A percentile compares a stretch with the other conserved stretches of the same genome.
Conservation (phyloP, 2,329 filamentous ascomycete genomes). For the Ophiostoma quercus region DNA sequence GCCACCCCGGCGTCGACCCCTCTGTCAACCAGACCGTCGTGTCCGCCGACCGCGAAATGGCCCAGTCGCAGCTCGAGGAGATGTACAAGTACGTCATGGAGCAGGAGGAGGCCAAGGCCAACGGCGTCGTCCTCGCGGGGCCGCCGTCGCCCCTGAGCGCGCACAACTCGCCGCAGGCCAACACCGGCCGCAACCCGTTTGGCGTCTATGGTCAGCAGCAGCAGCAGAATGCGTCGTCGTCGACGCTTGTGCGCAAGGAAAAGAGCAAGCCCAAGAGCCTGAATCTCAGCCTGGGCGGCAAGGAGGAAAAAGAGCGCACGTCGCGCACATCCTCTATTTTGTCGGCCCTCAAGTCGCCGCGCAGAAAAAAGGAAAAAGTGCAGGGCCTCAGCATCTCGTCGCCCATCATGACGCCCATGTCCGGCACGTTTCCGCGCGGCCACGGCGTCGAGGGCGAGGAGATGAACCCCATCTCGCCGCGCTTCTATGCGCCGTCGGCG, state of each 20-base stretch:
- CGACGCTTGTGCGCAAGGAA: conserved; percentile 42
- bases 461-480: conserved; percentile 53
- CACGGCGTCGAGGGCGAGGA: conserved; percentile 48
- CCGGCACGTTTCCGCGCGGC: conserved; percentile 51
- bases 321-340: conserved; percentile 56
- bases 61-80: conserved; percentile 78
- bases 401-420: conserved; percentile 60
- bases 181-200: conserved; percentile 22
- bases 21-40: conserved; percentile 75
- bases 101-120: conserved; percentile 66
- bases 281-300: conserved; percentile 38
- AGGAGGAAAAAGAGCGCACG: conserved; percentile 39
- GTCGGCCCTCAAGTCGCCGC: conserved; percentile 57
- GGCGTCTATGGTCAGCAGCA: conserved; percentile 11
- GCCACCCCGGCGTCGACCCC: conserved; percentile 57
- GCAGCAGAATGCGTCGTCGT: conserved; percentile 30
- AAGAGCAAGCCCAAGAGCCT: conserved; percentile 47
- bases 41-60: conserved; percentile 65
- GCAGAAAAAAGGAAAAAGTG: conserved; percentile 49
- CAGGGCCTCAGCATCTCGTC: conserved; percentile 57
- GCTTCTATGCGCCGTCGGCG: conserved; percentile 53
- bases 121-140: conserved; percentile 46
- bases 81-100: conserved; percentile 91
- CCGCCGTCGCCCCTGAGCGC: conserved; percentile 37
- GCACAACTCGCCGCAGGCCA: conserved; percentile 11